Evolutionary conservation across 129 eudicot genomes (phyloP), one percentile per base, ranked within the genome.

Genomic region (Tagetes erecta): DNA sequence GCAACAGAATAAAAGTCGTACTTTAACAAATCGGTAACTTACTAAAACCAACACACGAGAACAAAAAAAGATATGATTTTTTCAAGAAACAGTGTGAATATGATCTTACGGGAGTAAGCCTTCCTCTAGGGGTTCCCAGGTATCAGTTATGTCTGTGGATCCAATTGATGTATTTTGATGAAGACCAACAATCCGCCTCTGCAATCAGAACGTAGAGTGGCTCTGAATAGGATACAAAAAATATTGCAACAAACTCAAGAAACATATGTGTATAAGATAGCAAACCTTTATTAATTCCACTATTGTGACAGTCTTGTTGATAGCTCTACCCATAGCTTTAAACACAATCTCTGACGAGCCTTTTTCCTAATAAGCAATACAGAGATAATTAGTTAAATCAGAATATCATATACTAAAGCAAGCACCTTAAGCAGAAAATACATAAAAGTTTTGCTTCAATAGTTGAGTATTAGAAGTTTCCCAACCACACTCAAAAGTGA

Each of bases 311-410:
- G 99, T 94, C 78, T 94, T 91, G 82, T 94, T 94, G 84, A 94
- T 94, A 38, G 99, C 99, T 82, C 99, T 86, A 66, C 99, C 99
- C 99, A 94, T 94, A 51, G 99, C 99, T 89, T 94, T 94, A 82
- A 94, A 88, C 50, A 90, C 96, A 56, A 94, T 88, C 36, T 90
- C 99, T 65, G 85, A 79, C 1, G 97, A 91, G 12, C 89, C 96
- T 78, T 91, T 94, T 70, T 94, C 99, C 99, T 94, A 62, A 30
- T 76, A 50, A 51, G 72, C 46, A 53, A 7, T 49, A 1, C 63
- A 66, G 42, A 60, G 38, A 58, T 36, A 12, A 14, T n/a, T 41
- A 31, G 51, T 45, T 13, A 33, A 66, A 55, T 20, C 27, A 20
- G 27, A 20, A 20, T 20, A 81, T 9, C 10, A 68, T 57, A 55